Base-by-base conservation (phyloP, 495 filamentous ascomycete species). In the Penicillium canescens region DNA sequence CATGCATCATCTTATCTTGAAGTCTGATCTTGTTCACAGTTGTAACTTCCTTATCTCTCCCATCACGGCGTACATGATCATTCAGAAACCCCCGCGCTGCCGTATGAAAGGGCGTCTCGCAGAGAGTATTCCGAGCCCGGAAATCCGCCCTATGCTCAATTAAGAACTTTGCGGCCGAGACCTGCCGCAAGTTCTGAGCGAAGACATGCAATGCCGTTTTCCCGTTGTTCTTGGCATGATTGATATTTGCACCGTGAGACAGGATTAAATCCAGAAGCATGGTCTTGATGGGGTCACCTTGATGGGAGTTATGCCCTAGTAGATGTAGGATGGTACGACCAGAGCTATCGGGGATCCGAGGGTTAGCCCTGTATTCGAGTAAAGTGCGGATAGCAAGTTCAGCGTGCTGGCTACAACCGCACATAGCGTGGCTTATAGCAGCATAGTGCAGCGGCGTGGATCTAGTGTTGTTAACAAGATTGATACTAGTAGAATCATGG, bases 171-270 rank as follows among this genome's bases (percentile, higher is more conserved):
- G 56, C 39, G 14, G 50, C 50, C 26, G 39, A 35, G 37, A 18
- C 34, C 41, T 59, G 56, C 3, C 45, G 50, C 13, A 59, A 21
- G 45, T 54, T 59, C 39, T 26, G 31, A 38, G 50, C 38, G 12
- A 59, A 43, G 21, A 50, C 7, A 40, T 54, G 50, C 12, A 59
- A 52, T 39, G 56, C 16, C 12, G 50, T 59, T 20, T 50, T 59
- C n/a, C 50, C 50, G 26, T 59, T 39, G 4, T 37, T 50, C 16
- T 59, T 45, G 5, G 38, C 10, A 39, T 59, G 56, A 14, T 59
- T 54, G 42, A 59, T 49, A 39, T 59, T 36, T 45, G 45, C 45
- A 50, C 56, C 45, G 44, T 59, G 50, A 33, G 50, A 52, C 14
- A 59, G 7, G 35, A 59, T 39, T 24, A 24, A 31, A 9, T 54